phyloP scores from a whole-genome alignment of 495 filamentous ascomycete species.

The Lophiotrema nucula region DNA sequence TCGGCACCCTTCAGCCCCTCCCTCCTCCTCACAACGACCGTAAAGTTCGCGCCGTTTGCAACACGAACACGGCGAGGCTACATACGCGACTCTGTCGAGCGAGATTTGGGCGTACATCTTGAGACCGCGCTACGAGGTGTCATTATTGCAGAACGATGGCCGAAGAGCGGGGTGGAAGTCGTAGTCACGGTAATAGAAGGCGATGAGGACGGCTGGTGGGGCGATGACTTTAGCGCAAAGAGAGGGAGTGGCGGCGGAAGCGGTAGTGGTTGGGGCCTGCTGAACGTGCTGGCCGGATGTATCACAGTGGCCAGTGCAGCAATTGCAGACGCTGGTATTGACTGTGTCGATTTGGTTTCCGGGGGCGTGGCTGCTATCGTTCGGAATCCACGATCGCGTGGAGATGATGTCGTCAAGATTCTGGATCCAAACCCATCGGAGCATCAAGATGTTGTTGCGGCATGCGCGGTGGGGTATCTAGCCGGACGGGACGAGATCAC shows the following conservation, averaged over 20 bases:
- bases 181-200: conserved; percentile 90
- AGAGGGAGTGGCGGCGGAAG: conserved; percentile 29
- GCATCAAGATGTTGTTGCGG: conserved; percentile 70
- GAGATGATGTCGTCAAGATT: conserved; percentile 52
- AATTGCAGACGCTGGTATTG: conserved; percentile 90
- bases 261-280: conserved; percentile 65
- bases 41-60: conserved; percentile 96
- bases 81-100: conserved; percentile 78
- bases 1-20: conserved; percentile 87
- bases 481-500: conserved; percentile 86
- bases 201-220: conserved; percentile 70
- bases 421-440: conserved; percentile 84
- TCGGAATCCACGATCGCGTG: conserved; percentile 34
- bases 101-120: conserved; percentile 86
- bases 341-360: conserved; percentile 86
- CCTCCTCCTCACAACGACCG: conserved; percentile 82
- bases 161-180: conserved; percentile 92
- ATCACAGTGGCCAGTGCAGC: conserved; percentile 95
- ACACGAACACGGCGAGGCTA: conserved; percentile 78
- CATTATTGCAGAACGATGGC: conserved; percentile 90
- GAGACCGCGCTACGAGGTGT: conserved; percentile 86
- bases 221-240: conserved; percentile 43
- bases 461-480: conserved; percentile 88
- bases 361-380: conserved; percentile 88
- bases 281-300: conserved; percentile 88